phyloP scores from a whole-genome alignment of 176 grass and related monocot species.

The Phyllostachys edulis region DNA sequence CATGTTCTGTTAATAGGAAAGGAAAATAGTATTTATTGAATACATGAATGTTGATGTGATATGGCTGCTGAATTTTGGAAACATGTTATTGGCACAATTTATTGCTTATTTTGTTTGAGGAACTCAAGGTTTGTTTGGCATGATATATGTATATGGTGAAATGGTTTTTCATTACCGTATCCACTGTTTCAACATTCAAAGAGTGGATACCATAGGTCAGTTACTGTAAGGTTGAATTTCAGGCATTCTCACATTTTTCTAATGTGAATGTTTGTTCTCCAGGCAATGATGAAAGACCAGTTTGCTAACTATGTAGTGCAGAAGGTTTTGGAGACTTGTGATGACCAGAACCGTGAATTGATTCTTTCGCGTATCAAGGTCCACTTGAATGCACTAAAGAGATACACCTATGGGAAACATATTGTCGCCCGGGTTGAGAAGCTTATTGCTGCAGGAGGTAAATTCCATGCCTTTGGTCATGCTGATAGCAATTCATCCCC shows the following conservation, averaged over 20 bases:
- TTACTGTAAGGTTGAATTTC: constrained; percentile 14
- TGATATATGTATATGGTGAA: background rate
- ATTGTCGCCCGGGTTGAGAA: constrained; percentile 97
- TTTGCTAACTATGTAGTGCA: constrained; percentile 98
- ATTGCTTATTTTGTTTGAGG: background rate
- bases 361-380: constrained; percentile 94
- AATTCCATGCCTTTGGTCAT: background rate
- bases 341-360: constrained; percentile 84
- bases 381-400: constrained; percentile 96
- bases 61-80: background rate
- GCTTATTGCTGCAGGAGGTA: constrained; percentile 89
- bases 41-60: background rate
- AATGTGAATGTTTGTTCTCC: background rate
- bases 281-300: constrained; percentile 99
- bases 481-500: background rate
- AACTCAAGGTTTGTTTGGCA: background rate
- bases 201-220: background rate
- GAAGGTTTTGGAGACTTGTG: constrained; percentile 93
- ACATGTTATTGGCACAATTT: background rate
- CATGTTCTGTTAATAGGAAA: background rate
- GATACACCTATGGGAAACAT: constrained; percentile 94
- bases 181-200: background rate
- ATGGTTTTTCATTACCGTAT: background rate
- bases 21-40: background rate
- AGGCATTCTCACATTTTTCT: constrained; percentile 19